Evolutionary conservation across 116 monocot genomes (phyloP).

Genomic region (Phalaenopsis hybrid): DNA sequence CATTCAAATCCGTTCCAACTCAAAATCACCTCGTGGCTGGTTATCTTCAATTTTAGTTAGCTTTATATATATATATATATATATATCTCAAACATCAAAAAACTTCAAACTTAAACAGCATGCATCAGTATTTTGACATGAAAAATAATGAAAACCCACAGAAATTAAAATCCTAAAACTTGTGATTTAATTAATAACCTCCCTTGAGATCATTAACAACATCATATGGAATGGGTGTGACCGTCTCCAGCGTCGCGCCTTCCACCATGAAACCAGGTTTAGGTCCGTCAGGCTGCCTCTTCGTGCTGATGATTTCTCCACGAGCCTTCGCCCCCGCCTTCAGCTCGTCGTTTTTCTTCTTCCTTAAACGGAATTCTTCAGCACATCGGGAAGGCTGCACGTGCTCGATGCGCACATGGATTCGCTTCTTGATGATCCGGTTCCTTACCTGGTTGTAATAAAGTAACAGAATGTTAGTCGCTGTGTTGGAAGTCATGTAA

Average conservation of each 20-base stretch:
- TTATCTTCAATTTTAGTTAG: too few species aligned
- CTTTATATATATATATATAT: too few species aligned
- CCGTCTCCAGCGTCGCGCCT: conserved; percentile 34
- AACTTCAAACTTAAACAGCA: too few species aligned
- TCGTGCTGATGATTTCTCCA: conserved; percentile 40
- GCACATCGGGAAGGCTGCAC: conserved; percentile 39
- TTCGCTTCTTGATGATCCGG: conserved; percentile 45
- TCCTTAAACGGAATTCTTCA: conserved; percentile 37
- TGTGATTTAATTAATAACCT: conserved; percentile 23
- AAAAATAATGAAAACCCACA: background rate
- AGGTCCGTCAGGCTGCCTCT: conserved; percentile 40
- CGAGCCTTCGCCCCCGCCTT: conserved; percentile 39
- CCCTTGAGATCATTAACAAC: conserved; percentile 60
- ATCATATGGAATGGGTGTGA: conserved; percentile 51
- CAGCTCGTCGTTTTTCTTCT: conserved; percentile 29
- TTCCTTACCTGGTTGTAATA: conserved; percentile 28
- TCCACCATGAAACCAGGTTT: conserved; percentile 55
- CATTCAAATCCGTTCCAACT: too few species aligned
- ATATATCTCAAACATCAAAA: too few species aligned
- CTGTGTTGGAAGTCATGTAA: too few species aligned
- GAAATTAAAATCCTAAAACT: background rate
- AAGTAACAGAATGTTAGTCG: background rate
- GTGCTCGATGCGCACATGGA: conserved; percentile 43
- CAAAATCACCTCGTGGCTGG: too few species aligned
- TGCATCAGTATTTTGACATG: background rate